Base-by-base conservation (phyloP, 805 yeast species). In the Nakazawaea peltata region DNA sequence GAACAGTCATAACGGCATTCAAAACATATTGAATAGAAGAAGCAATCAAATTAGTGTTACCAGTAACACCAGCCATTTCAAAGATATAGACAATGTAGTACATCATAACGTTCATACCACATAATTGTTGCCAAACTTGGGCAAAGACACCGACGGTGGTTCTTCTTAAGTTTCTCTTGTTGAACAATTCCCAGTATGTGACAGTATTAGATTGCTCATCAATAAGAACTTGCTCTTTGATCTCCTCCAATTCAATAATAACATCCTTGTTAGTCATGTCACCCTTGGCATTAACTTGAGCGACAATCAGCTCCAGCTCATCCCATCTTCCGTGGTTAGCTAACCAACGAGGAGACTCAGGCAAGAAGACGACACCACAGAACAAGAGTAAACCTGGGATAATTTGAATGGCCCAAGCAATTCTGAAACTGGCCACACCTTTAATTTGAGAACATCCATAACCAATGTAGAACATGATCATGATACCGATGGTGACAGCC, bases 61-160 rank as follows among this genome's bases (percentile, higher is more conserved):
- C 73, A 12, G 44, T 39, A 55, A 67, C 63, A 34, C 83, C 83
- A 26, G 80, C 80, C 77, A 77, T 74, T 39, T 68, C 59, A 64
- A 80, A 77, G 44, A 79, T 67, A 50, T 73, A 67, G 31, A 76
- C 80, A 42, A 77, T 71, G 49, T 76, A 77, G 66, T 78, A 77
- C 74, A 77, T 74, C 67, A 76, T 67, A 42, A 74, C 78, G 48
- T 77, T 77, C 69, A 74, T 71, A 45, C 84, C 84, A 18, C 78
- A 69, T 46, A 75, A 57, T 50, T 76, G 82, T 50, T 71, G 76
- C 74, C 76, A 74, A 47, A 73, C 61, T 54, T 74, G 80, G 37
- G 75, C 69, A 44, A 57, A 65, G 30, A 69, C 47, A 37, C 77
- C 80, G 32, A 66, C 64, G 39, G 63, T 37, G 32, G 81, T 73